Conservation (phyloP, 495 filamentous ascomycete genomes). For the Lasiosphaeria ovina region DNA sequence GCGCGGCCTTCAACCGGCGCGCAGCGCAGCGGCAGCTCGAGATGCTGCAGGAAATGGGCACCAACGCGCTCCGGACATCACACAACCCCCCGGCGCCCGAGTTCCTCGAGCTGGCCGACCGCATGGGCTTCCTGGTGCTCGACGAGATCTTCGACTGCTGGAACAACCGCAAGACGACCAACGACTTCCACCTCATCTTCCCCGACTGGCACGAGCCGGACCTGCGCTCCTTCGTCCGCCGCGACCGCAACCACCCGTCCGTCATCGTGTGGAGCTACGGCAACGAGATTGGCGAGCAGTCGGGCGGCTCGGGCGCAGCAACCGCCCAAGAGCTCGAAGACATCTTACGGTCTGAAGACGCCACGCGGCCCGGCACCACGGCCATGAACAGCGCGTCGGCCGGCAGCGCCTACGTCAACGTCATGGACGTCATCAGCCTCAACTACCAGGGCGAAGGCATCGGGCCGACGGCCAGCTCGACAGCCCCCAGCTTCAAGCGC, state of each 20-base stretch:
- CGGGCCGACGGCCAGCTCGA: constrained; percentile 30
- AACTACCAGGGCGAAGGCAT: constrained; percentile 53
- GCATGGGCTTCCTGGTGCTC: constrained; percentile 57
- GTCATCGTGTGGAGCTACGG: constrained; percentile 49
- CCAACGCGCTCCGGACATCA: constrained; percentile 48
- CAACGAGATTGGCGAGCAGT: constrained; percentile 48
- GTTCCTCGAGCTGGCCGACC: constrained; percentile 56
- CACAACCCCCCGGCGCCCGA: constrained; percentile 54
- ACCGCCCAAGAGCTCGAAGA: constrained; percentile 31
- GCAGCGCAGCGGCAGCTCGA: constrained; percentile 45
- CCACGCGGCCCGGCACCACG: constrained; percentile 37
- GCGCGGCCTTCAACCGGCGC: constrained; percentile 45
- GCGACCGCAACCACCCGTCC: constrained; percentile 53
- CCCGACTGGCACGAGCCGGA: constrained; percentile 49
- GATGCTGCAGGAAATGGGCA: constrained; percentile 47
- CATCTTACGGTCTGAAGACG: constrained; percentile 41
- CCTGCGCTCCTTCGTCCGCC: constrained; percentile 44
- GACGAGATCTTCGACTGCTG: constrained; percentile 52
- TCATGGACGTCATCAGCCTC: constrained; percentile 43
- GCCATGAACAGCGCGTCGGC: constrained; percentile 41
- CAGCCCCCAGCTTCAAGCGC: constrained; percentile 33
- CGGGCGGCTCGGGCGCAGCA: constrained; percentile 23
- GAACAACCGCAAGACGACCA: constrained; percentile 37
- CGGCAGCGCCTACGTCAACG: constrained; percentile 29
- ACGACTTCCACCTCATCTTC: constrained; percentile 50